Conservation (phyloP, 345 rosid genomes). For the Citrus australasica region DNA sequence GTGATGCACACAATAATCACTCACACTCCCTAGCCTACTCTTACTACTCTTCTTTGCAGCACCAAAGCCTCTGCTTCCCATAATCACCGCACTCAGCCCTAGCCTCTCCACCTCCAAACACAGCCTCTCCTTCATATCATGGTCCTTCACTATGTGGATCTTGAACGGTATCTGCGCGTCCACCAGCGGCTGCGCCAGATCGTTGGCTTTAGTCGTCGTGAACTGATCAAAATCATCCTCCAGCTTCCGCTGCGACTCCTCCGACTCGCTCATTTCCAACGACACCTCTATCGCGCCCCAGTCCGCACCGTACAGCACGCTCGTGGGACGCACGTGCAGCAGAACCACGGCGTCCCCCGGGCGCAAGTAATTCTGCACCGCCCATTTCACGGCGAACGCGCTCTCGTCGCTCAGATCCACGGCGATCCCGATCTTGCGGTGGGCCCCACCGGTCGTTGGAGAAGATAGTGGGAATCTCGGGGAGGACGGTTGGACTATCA, state of each 20-base stretch:
- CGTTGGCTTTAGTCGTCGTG: slow-evolving; percentile 59
- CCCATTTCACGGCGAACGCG: slow-evolving; percentile 80
- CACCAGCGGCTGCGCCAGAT: slow-evolving; percentile 63
- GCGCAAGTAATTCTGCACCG: slow-evolving; percentile 84
- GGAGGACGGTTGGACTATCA: slow-evolving; percentile 63
- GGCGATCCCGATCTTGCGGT: slow-evolving; percentile 76
- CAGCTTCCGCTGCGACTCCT: slow-evolving; percentile 48
- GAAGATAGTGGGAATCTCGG: slow-evolving; percentile 43
- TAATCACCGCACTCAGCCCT: slow-evolving; percentile 56
- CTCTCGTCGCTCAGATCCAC: slow-evolving; percentile 91
- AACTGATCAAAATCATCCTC: slow-evolving; percentile 77
- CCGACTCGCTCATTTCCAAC: not conserved
- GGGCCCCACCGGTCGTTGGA: slow-evolving; percentile 48
- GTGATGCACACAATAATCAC: slow-evolving; percentile 83
- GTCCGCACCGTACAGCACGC: slow-evolving; percentile 81
- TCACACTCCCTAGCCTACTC: slow-evolving; percentile 77
- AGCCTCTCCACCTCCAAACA: slow-evolving; percentile 88
- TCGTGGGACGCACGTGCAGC: slow-evolving; percentile 74
- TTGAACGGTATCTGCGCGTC: slow-evolving; percentile 68
- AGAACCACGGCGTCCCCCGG: slow-evolving; percentile 75
- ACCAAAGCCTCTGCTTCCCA: slow-evolving; percentile 86
- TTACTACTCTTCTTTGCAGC: slow-evolving; percentile 43
- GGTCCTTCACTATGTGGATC: slow-evolving; percentile 81
- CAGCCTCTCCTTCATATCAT: slow-evolving; percentile 87
- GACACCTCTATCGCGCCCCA: slow-evolving; percentile 72